These are phyloP conservation scores for Fusarium sp. DNA, from an alignment of 2,329 filamentous ascomycete species.

Conservation along the genomic window DNA sequence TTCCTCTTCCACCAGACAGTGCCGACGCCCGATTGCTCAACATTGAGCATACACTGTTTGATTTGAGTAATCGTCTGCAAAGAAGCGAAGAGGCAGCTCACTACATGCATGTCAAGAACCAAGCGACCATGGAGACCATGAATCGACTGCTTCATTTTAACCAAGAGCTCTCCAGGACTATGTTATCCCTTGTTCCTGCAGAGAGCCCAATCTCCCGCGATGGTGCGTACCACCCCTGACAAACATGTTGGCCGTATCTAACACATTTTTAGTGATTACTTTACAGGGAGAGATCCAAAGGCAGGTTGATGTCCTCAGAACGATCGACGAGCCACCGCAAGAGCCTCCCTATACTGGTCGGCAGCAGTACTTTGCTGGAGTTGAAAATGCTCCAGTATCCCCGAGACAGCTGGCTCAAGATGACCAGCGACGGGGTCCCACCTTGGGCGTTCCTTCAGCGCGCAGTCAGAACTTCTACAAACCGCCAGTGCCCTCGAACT, in stretches of 20 bases:
- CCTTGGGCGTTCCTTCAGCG: constrained; percentile 70
- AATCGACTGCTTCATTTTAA: constrained; percentile 79
- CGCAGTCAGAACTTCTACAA: constrained; percentile 74
- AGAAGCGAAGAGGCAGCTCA: constrained; percentile 86
- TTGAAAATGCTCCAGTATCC: constrained; percentile 84
- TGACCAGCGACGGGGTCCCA: constrained; percentile 80
- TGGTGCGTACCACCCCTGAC: constrained; percentile 65
- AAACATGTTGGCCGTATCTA: constrained; percentile 23
- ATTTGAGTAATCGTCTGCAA: constrained; percentile 78
- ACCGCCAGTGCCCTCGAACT: constrained; percentile 82
- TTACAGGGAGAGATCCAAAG: constrained; percentile 71
- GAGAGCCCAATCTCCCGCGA: constrained; percentile 85
- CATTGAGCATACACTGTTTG: constrained; percentile 85
- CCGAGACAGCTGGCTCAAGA: constrained; percentile 89
- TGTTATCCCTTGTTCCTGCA: constrained; percentile 78
- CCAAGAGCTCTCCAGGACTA: constrained; percentile 81
- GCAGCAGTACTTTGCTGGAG: constrained; percentile 72
- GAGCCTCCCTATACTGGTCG: constrained; percentile 76
- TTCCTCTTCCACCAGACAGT: constrained; percentile 76
- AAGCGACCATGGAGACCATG: constrained; percentile 83
- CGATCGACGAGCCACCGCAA: constrained; percentile 69
- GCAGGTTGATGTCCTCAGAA: constrained; percentile 67
- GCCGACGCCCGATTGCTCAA: constrained; percentile 78
- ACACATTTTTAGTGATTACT: constrained; percentile 57
- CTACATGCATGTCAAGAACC: constrained; percentile 82